phyloP scores from a whole-genome alignment of 495 filamentous ascomycete species.

The Penicillium maclennaniae region DNA sequence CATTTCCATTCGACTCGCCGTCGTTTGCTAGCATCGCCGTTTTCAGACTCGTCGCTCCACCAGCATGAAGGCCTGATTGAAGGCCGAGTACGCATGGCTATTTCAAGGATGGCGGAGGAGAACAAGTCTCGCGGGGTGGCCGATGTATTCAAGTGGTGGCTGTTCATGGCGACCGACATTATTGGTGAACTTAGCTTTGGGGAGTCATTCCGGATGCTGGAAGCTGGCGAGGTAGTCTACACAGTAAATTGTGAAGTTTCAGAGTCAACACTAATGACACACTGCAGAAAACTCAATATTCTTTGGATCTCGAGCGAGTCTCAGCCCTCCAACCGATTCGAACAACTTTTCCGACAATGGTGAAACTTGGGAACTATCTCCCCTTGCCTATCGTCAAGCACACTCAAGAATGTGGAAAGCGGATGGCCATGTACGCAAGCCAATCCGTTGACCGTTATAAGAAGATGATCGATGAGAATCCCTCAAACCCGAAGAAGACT shows the following conservation, averaged over 20 bases:
- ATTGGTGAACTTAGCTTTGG: slow-evolving; percentile 56
- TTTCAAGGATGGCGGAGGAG: slow-evolving; percentile 34
- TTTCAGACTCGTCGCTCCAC: slow-evolving; percentile 35
- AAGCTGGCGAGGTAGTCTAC: slow-evolving; percentile 38
- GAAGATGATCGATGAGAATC: slow-evolving; percentile 34
- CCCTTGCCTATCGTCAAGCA: slow-evolving; percentile 18
- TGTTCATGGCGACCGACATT: slow-evolving; percentile 55
- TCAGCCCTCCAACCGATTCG: slow-evolving; percentile 27
- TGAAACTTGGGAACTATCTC: slow-evolving; percentile 11
- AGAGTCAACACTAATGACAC: not conserved
- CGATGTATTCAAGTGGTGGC: slow-evolving; percentile 56
- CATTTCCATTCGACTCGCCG: slow-evolving; percentile 29
- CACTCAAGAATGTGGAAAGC: slow-evolving; percentile 50
- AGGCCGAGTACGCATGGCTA: slow-evolving; percentile 23
- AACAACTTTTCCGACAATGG: slow-evolving; percentile 32
- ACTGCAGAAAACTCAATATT: slow-evolving; percentile 40
- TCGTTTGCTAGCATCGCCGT: slow-evolving; percentile 32
- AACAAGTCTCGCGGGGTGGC: slow-evolving; percentile 22
- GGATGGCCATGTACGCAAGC: slow-evolving; percentile 31
- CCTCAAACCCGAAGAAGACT: slow-evolving; percentile 33
- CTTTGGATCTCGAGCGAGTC: slow-evolving; percentile 30
- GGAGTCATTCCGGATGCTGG: slow-evolving; percentile 53
- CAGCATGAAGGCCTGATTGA: slow-evolving; percentile 30
- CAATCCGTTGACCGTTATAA: slow-evolving; percentile 42
- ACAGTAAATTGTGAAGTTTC: not conserved